Evolutionary conservation across 2,329 filamentous ascomycete species (phyloP).

Genomic region (Colletotrichum tanaceti): DNA sequence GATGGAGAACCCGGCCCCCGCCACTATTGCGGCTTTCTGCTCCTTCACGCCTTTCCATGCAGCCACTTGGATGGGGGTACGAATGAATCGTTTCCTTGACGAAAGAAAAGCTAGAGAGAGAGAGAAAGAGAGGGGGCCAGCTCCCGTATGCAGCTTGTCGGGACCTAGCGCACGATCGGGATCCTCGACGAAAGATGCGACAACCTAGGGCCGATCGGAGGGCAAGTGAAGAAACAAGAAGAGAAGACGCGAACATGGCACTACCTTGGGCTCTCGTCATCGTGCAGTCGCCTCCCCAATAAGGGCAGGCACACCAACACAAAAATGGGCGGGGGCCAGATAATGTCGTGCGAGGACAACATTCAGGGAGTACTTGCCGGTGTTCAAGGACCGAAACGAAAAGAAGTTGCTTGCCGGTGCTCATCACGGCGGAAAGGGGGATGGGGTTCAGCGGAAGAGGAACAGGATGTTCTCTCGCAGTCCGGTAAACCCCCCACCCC

Average conservation of each 20-base stretch:
- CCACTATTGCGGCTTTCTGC: neutral
- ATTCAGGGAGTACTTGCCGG: neutral
- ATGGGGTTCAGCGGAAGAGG: neutral
- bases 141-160: conserved; percentile 17
- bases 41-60: neutral
- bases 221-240: neutral
- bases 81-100: conserved; percentile 14
- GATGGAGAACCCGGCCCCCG: neutral
- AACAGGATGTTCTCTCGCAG: conserved; percentile 10
- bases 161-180: conserved; percentile 2
- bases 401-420: conserved; percentile 12
- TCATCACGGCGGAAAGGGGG: conserved; percentile 2
- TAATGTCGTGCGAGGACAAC: neutral
- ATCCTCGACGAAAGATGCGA: neutral
- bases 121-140: too few species aligned
- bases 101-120: neutral
- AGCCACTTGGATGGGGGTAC: conserved; percentile 17
- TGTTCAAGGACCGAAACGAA: neutral
- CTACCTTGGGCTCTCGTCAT: neutral
- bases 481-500: neutral
- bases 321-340: neutral
- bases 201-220: neutral
- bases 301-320: neutral
- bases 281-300: neutral
- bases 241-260: neutral